These are phyloP conservation scores for Pugionium dolabratum DNA, from an alignment of 345 rosid species.

Conservation along the genomic window DNA sequence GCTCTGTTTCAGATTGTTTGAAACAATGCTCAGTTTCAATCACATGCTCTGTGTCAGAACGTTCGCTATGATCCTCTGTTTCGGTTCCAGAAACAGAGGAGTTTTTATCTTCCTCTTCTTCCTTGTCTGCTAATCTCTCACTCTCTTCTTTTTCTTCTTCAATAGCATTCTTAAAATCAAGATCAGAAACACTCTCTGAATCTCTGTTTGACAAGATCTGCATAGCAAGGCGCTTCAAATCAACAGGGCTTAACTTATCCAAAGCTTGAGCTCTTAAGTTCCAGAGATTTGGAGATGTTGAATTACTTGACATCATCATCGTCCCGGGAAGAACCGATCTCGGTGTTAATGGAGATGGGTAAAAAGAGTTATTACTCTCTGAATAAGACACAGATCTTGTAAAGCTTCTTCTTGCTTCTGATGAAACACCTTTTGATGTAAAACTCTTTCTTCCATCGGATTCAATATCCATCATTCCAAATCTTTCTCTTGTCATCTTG, in stretches of 20 bases:
- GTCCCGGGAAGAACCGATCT: conserved; percentile 44
- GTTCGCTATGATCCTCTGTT: background rate
- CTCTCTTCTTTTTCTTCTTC: conserved; percentile 35
- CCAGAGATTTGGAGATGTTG: conserved; percentile 47
- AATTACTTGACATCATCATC: conserved; percentile 32
- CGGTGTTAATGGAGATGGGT: conserved; percentile 47
- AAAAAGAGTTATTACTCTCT: conserved; percentile 42
- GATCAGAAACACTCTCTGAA: conserved; percentile 19
- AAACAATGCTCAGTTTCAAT: conserved; percentile 1
- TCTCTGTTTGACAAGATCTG: conserved; percentile 45
- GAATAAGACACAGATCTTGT: conserved; percentile 43
- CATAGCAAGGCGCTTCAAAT: conserved; percentile 54
- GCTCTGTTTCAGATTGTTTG: background rate
- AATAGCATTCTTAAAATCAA: conserved; percentile 33
- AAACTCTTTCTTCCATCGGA: conserved; percentile 43
- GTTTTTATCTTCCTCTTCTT: conserved; percentile 1
- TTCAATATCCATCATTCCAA: conserved; percentile 54
- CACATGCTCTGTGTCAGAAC: too few species aligned
- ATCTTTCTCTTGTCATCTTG: conserved; percentile 50
- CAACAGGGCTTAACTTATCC: conserved; percentile 72
- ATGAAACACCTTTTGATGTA: conserved; percentile 27
- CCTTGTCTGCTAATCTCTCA: background rate
- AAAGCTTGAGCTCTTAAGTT: conserved; percentile 63
- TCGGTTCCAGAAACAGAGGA: conserved; percentile 14
- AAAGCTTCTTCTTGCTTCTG: conserved; percentile 34